Evolutionary conservation across 495 filamentous ascomycete species (phyloP).

Genomic region (Darksidea phi): DNA sequence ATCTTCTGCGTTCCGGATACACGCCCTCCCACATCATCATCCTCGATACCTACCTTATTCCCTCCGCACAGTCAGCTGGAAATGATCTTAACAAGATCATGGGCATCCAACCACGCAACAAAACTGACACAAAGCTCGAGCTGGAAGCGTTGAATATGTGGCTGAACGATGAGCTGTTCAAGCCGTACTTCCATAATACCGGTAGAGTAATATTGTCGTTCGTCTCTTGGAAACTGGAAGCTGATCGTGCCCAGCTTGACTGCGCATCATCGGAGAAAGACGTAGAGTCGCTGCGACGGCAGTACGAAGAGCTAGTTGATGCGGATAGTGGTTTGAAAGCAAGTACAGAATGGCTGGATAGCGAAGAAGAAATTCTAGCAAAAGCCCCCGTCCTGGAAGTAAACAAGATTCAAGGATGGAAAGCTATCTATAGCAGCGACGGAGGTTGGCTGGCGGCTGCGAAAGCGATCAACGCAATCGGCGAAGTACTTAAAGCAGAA

Average conservation of each 20-base stretch:
- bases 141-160: conserved; percentile 11
- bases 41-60: conserved; percentile 10
- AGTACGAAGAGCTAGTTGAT: background rate
- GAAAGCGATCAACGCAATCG: conserved; percentile 8
- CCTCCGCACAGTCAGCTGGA: conserved; percentile 9
- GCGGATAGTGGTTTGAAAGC: background rate
- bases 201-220: conserved; percentile 6
- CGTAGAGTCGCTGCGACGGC: background rate
- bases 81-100: conserved; percentile 20
- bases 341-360: conserved; percentile 2
- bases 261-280: conserved; percentile 1
- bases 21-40: conserved; percentile 4
- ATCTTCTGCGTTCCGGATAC: conserved; percentile 7
- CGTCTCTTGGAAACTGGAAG: background rate
- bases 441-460: conserved; percentile 16
- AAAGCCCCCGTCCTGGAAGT: conserved; percentile 2
- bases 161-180: conserved; percentile 13
- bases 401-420: conserved; percentile 7
- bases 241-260: background rate
- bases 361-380: conserved; percentile 3
- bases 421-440: conserved; percentile 2
- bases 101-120: background rate
- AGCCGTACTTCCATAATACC: conserved; percentile 7
- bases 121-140: background rate
- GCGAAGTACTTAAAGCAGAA: background rate